A percentile compares a stretch with the other conserved stretches of the same genome.
phyloP scores from a whole-genome alignment of 805 yeast species.

The Zygosaccharomyces rouxii region DNA sequence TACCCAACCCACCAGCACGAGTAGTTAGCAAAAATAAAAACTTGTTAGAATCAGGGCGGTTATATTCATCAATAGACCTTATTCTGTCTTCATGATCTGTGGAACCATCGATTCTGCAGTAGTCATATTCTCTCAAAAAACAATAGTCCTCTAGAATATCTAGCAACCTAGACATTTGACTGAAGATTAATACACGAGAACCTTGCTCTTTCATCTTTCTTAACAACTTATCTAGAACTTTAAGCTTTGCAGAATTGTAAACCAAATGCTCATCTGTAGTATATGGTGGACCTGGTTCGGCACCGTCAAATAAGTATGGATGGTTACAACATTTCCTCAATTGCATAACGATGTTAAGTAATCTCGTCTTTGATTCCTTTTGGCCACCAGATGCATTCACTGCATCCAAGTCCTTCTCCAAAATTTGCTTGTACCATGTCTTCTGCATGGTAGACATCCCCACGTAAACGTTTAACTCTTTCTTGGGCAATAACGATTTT shows the following conservation, averaged over 20 bases:
- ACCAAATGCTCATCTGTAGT: constrained; percentile 82
- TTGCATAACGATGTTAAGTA: constrained; percentile 79
- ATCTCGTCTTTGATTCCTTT: constrained; percentile 69
- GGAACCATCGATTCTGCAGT: constrained; percentile 79
- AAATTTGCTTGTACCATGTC: constrained; percentile 68
- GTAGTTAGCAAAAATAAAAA: constrained; percentile 75
- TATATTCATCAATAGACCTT: constrained; percentile 71
- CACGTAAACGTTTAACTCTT: constrained; percentile 67
- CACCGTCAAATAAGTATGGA: constrained; percentile 81
- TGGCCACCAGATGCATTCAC: constrained; percentile 78
- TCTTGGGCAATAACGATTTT: constrained; percentile 67
- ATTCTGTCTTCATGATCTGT: constrained; percentile 77
- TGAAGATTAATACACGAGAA: constrained; percentile 70
- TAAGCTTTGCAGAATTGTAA: constrained; percentile 65
- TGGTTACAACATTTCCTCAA: constrained; percentile 81
- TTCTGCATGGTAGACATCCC: constrained; percentile 77
- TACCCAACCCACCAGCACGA: constrained; percentile 89
- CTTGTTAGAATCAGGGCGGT: constrained; percentile 66
- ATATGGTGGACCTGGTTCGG: constrained; percentile 85
- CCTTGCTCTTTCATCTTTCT: constrained; percentile 62
- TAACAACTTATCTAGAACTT: constrained; percentile 63
- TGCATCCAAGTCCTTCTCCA: constrained; percentile 79
- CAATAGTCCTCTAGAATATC: constrained; percentile 81
- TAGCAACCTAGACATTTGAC: constrained; percentile 79
- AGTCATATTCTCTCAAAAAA: constrained; percentile 59